phyloP scores from a whole-genome alignment of 2,329 filamentous ascomycete genomes.

The Dothideomycetes sp. region DNA sequence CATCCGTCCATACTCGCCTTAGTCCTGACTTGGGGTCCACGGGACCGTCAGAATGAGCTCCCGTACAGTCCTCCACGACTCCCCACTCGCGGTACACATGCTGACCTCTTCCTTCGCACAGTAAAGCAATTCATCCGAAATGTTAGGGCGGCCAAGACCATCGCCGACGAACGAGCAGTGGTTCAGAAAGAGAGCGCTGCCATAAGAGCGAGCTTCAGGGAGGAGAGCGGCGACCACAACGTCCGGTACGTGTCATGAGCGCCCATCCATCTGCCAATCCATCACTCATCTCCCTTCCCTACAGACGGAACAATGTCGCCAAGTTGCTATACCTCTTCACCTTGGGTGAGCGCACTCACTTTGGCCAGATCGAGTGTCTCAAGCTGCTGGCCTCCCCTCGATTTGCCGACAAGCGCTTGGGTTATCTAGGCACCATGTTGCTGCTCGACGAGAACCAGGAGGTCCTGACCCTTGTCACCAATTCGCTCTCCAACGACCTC shows the following conservation, averaged over 20 bases:
- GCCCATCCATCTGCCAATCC: slow-evolving; percentile 6
- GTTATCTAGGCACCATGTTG: slow-evolving; percentile 92
- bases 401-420: slow-evolving; percentile 93
- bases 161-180: slow-evolving; percentile 94
- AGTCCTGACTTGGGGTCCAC: slow-evolving; percentile 30
- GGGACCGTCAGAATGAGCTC: slow-evolving; percentile 43
- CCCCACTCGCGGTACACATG: slow-evolving; percentile 8
- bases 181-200: slow-evolving; percentile 98
- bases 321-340: slow-evolving; percentile 98
- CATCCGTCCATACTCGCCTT: no score
- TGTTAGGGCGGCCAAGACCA: slow-evolving; percentile 95
- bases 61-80: slow-evolving; percentile 29
- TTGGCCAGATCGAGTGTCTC: slow-evolving; percentile 97
- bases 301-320: slow-evolving; percentile 94
- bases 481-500: slow-evolving; percentile 94
- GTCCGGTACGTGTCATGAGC: slow-evolving; percentile 53
- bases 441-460: slow-evolving; percentile 97
- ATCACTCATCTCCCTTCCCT: background rate
- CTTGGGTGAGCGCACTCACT: slow-evolving; percentile 91
- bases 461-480: slow-evolving; percentile 91
- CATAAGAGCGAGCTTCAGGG: slow-evolving; percentile 92
- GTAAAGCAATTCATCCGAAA: slow-evolving; percentile 99
- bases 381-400: slow-evolving; percentile 93
- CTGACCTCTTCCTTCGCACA: slow-evolving; percentile 31
- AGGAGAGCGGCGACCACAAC: slow-evolving; percentile 88